Percentiles rank a stretch among this genome's conserved stretches.
phyloP scores from a whole-genome alignment of 768 basidiomycete genomes.

The Phylloporus arenicola region DNA sequence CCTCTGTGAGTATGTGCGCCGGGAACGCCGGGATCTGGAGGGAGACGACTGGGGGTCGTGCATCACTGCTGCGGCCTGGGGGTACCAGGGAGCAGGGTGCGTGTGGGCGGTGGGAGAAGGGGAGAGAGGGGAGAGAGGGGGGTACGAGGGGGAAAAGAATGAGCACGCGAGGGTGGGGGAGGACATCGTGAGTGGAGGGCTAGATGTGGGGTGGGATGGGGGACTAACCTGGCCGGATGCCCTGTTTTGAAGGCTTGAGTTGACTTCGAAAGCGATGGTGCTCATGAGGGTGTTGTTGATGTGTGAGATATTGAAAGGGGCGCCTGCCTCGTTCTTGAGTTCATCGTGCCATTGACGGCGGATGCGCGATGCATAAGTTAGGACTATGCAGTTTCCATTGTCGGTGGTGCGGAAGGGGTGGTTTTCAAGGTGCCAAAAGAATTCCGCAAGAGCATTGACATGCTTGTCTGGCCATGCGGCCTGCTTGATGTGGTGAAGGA shows the following conservation, averaged over 20 bases:
- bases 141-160: too few species aligned
- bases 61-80: too few species aligned
- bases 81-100: too few species aligned
- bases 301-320: neutral
- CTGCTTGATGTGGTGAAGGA: neutral
- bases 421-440: neutral
- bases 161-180: neutral
- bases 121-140: too few species aligned
- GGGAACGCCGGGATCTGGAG: too few species aligned
- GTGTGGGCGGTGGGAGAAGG: too few species aligned
- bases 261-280: neutral
- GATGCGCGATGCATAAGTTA: neutral
- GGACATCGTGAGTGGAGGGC: too few species aligned
- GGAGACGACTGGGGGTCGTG: too few species aligned
- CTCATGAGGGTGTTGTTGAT: neutral
- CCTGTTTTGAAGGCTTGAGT: neutral
- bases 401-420: neutral
- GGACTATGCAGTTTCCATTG: neutral
- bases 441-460: neutral
- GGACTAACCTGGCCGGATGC: neutral
- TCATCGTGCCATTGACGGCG: neutral
- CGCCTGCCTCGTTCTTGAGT: neutral
- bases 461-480: neutral
- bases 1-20: too few species aligned
- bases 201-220: neutral